These are phyloP conservation scores for Pezizomycotina sp. DNA, from an alignment of 2,329 filamentous ascomycete genomes.

Conservation along the genomic window DNA sequence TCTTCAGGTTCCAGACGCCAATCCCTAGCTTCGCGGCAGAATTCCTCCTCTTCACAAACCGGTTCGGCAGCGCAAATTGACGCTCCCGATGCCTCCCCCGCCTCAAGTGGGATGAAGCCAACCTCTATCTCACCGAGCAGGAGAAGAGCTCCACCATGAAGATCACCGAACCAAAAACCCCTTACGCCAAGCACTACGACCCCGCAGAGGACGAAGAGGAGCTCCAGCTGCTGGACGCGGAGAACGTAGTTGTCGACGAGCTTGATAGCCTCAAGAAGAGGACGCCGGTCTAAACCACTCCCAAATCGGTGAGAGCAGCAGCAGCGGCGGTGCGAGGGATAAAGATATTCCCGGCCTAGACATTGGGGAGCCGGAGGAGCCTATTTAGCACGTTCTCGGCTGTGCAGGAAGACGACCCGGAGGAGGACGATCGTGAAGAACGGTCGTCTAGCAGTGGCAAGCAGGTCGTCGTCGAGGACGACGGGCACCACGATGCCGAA, in stretches of 20 bases:
- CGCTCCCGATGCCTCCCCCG: constrained; percentile 45
- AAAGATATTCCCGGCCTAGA: constrained; percentile 86
- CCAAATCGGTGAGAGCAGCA: constrained; percentile 30
- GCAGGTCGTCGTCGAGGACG: constrained; percentile 62
- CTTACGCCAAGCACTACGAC: constrained; percentile 84
- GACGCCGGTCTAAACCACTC: constrained; percentile 21
- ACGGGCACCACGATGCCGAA: constrained; percentile 39
- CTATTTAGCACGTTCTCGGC: constrained; percentile 27
- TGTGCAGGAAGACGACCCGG: constrained; percentile 9
- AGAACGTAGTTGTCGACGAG: constrained; percentile 53
- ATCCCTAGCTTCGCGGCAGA: constrained; percentile 36
- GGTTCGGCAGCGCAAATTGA: constrained; percentile 37
- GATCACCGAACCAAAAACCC: constrained; percentile 96
- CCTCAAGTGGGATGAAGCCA: constrained; percentile 96
- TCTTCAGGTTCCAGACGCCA: constrained; percentile 52
- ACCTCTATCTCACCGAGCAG: constrained; percentile 91
- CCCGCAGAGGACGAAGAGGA: constrained; percentile 74
- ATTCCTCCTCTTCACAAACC: constrained; percentile 32
- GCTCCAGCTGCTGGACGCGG: constrained; percentile 44
- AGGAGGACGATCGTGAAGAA: constrained; percentile 22
- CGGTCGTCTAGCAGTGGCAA: constrained; percentile 36
- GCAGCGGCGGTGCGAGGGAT: constrained; percentile 35
- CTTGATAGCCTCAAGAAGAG: constrained; percentile 36
- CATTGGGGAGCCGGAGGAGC: constrained; percentile 79
- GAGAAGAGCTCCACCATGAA: constrained; percentile 95